Evolutionary conservation across 352 stramenopile genomes (phyloP), one percentile per base, ranked within the genome.

Genomic region (Peronosclerospora sorghi): DNA sequence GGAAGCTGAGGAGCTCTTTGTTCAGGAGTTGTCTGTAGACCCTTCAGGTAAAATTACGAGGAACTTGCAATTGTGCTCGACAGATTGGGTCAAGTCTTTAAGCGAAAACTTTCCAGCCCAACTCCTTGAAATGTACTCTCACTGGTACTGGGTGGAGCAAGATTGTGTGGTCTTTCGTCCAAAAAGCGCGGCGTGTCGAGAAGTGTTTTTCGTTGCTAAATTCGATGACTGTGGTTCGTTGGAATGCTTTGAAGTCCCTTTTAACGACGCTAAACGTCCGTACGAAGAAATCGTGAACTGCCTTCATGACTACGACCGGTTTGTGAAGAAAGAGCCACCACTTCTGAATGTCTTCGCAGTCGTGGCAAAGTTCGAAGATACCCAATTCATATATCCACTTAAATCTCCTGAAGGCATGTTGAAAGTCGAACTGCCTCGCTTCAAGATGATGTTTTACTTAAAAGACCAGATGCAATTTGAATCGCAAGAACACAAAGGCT

Each of bases 361-460:
- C 0, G 14, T 81, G 15, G 23, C 14, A 20, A 84, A 81, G 41
- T 74, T 84, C 17, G 71, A 84, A 27, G 20, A 35, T 2, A 5
- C 12, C 0, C 13, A 51, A 6, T 76, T 58, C 29, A 52, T 77
- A 13, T 56, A 81, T 46, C 39, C 54, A 1, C 40, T 71, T 5
- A 48, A 27, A 4, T 53, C 55, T n/a, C 23, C 39, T 3, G 4
- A 21, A 3, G 36, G 38, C 1, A 12, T 32, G 6, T 14, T 78
- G 3, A 62, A 68, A n/a, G 46, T n/a, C n/a, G n/a, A n/a, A n/a
- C n/a, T n/a, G n/a, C n/a, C n/a, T n/a, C n/a, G n/a, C n/a, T n/a
- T n/a, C 14, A 58, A 60, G 0, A 27, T 78, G 21, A 63, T 29
- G 0, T 76, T 84, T 52, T 18, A 19, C 2, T 17, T 72, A 4